A percentile compares a stretch with the other conserved stretches of the same genome.
These are phyloP conservation scores for Agrocybe praecox DNA, from an alignment of 768 basidiomycete genomes.

Conservation along the genomic window DNA sequence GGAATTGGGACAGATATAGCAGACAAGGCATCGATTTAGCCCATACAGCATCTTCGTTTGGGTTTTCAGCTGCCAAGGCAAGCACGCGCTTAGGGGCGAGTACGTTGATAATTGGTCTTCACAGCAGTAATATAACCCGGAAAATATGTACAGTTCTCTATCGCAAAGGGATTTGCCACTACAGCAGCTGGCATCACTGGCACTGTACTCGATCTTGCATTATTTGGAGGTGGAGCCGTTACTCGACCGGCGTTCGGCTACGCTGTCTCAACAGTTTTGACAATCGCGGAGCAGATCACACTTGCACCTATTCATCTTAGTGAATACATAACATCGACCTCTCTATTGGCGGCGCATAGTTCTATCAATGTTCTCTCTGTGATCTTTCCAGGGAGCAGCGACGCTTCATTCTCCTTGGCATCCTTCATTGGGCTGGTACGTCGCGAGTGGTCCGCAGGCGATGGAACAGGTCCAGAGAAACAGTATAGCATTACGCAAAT, in stretches of 20 bases:
- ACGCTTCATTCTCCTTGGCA: conserved; percentile 79
- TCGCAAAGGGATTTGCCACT: conserved; percentile 63
- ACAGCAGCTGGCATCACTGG: conserved; percentile 62
- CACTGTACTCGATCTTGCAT: conserved; percentile 61
- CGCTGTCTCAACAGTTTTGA: conserved; percentile 62
- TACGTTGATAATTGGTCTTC: conserved; percentile 35
- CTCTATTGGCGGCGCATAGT: conserved; percentile 71
- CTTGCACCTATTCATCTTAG: conserved; percentile 76
- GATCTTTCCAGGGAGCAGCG: conserved; percentile 75
- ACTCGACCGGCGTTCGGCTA: conserved; percentile 59
- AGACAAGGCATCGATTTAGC: conserved; percentile 71
- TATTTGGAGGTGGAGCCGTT: conserved; percentile 64
- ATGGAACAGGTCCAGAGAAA: conserved; percentile 56
- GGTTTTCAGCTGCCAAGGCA: conserved; percentile 68
- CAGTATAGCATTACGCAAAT: conserved; percentile 68
- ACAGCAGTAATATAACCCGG: not conserved
- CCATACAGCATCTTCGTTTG: conserved; percentile 59
- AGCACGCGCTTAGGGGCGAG: conserved; percentile 73
- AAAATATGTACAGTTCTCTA: conserved; percentile 55
- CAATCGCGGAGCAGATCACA: conserved; percentile 69
- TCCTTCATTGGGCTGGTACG: conserved; percentile 82
- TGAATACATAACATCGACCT: conserved; percentile 77
- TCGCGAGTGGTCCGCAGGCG: conserved; percentile 65
- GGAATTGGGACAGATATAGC: conserved; percentile 51
- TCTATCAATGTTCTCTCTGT: conserved; percentile 74